phyloP scores from a whole-genome alignment of 1,284 basidiomycete species.

The Tilletia indica region DNA sequence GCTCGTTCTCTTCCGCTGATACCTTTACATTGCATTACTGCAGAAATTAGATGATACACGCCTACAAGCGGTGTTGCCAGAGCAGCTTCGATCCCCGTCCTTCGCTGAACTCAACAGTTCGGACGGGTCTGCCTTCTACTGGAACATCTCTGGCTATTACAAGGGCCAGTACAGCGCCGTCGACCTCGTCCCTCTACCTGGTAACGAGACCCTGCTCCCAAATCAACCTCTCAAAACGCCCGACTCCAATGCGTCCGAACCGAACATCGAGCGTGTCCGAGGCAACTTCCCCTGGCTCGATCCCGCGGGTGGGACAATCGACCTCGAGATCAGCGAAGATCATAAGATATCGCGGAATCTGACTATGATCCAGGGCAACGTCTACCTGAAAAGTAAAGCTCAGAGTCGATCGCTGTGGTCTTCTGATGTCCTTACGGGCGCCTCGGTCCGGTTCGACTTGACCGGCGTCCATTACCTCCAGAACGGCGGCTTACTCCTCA shows the following conservation, averaged over 20 bases:
- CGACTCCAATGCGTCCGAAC: background rate
- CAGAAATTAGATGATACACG: background rate
- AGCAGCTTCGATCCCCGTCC: background rate
- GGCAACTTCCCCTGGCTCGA: slow-evolving; percentile 17
- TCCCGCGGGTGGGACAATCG: background rate
- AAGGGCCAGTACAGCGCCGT: background rate
- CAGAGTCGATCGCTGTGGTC: slow-evolving; percentile 3
- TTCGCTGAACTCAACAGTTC: slow-evolving; percentile 2
- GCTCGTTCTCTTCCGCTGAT: background rate
- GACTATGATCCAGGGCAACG: background rate
- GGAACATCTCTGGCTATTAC: slow-evolving; percentile 17
- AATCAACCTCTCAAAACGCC: background rate
- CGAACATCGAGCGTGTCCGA: background rate
- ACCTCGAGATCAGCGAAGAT: slow-evolving; percentile 16
- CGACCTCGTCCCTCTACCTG: background rate
- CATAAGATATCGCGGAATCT: background rate
- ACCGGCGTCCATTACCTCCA: background rate
- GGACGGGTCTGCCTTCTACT: background rate
- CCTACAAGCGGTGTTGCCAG: background rate
- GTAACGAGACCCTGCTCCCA: background rate
- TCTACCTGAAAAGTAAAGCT: slow-evolving; percentile 6
- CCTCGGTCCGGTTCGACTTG: slow-evolving; percentile 1
- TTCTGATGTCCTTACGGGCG: background rate
- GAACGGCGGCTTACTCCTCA: slow-evolving; percentile 2
- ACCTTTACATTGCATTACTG: background rate